Evolutionary conservation across 2,329 filamentous ascomycete species (phyloP).

Genomic region (Penicillium digitatum): DNA sequence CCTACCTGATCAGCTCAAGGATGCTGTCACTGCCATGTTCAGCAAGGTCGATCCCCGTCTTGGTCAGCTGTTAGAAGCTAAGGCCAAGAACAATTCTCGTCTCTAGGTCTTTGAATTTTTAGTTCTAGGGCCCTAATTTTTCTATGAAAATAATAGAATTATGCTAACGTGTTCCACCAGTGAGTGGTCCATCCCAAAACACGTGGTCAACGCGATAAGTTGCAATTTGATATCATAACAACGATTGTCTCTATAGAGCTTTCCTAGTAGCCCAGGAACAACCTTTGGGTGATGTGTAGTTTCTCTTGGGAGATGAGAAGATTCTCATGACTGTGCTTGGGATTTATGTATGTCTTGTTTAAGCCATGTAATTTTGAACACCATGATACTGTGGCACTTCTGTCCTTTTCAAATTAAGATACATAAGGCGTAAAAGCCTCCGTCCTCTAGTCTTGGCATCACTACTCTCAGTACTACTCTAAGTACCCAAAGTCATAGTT

Average conservation of each 20-base stretch:
- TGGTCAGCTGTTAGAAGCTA: slow-evolving; percentile 13
- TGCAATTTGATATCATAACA: neutral
- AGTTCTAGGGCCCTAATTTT: too few species aligned
- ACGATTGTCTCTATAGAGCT: neutral
- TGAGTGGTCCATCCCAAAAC: too few species aligned
- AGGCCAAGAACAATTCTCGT: neutral
- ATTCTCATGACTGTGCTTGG: too few species aligned
- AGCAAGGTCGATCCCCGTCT: slow-evolving; percentile 12
- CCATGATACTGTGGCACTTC: too few species aligned
- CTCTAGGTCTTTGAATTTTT: neutral
- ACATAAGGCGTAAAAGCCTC: too few species aligned
- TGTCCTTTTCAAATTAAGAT: too few species aligned
- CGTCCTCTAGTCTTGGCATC: too few species aligned
- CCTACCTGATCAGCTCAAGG: slow-evolving; percentile 19
- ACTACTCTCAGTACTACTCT: too few species aligned
- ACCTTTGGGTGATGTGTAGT: neutral
- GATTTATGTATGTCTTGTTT: too few species aligned
- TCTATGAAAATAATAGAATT: neutral
- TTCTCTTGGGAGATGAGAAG: neutral
- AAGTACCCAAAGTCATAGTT: too few species aligned
- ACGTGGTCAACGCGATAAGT: neutral
- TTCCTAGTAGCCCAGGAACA: neutral
- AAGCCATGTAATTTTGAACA: too few species aligned
- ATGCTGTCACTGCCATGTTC: slow-evolving; percentile 13
- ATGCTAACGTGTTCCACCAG: neutral